Conservation (phyloP, 2,329 filamentous ascomycete species). For the Dothideomycetidae sp. region DNA sequence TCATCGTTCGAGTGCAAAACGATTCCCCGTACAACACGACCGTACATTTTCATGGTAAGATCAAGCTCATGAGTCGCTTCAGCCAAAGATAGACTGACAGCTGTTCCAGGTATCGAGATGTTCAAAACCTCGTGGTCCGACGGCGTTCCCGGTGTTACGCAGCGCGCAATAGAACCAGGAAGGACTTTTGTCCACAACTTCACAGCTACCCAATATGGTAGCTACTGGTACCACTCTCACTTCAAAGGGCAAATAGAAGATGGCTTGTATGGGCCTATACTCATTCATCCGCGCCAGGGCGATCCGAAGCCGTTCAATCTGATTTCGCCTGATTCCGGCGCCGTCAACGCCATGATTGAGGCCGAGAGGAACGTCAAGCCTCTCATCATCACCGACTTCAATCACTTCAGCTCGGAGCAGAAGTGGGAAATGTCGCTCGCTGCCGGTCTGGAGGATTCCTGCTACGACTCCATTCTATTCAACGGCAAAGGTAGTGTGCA, state of each 20-base stretch:
- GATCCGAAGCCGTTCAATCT: constrained; percentile 35
- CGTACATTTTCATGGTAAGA: constrained; percentile 28
- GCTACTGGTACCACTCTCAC: constrained; percentile 29
- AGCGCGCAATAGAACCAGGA: constrained; percentile 37
- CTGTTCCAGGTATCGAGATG: not conserved
- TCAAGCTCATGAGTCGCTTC: not conserved
- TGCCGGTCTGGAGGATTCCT: constrained; percentile 37
- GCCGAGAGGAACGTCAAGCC: constrained; percentile 37
- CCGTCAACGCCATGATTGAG: constrained; percentile 31
- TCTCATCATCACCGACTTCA: constrained; percentile 43
- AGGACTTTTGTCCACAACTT: constrained; percentile 39
- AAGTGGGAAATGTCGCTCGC: constrained; percentile 31
- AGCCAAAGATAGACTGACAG: not conserved
- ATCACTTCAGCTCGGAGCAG: constrained; percentile 38
- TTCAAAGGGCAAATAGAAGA: constrained; percentile 43
- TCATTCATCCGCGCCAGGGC: constrained; percentile 29
- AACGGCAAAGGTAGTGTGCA: constrained; percentile 39
- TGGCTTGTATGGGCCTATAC: constrained; percentile 43
- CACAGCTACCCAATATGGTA: constrained; percentile 42
- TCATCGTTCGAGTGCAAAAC: constrained; percentile 19
- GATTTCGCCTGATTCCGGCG: constrained; percentile 29
- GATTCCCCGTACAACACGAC: constrained; percentile 16
- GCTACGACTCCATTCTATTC: constrained; percentile 47
- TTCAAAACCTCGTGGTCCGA: constrained; percentile 45
- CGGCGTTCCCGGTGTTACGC: constrained; percentile 43